phyloP scores from a whole-genome alignment of 2,329 filamentous ascomycete genomes.

The Drechslerella coelobrocha region DNA sequence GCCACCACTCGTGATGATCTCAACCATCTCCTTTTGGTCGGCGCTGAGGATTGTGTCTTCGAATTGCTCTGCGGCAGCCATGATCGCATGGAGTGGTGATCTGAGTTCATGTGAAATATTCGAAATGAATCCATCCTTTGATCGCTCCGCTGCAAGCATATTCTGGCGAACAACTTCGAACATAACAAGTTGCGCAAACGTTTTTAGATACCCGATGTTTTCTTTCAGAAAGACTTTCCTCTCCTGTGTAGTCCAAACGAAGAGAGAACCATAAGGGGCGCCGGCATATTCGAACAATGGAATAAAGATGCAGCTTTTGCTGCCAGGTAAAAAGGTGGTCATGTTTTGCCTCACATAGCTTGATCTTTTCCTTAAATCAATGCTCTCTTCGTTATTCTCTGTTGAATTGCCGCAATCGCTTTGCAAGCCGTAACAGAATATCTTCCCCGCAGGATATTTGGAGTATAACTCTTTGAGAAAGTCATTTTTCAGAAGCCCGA shows the following conservation, averaged over 20 bases:
- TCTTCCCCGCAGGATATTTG: constrained; percentile 30
- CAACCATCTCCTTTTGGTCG: constrained; percentile 60
- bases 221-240: constrained; percentile 61
- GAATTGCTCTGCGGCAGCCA: constrained; percentile 65
- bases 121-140: constrained; percentile 67
- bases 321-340: constrained; percentile 49
- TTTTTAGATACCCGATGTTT: constrained; percentile 63
- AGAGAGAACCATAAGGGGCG: constrained; percentile 61
- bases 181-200: constrained; percentile 66
- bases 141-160: constrained; percentile 60
- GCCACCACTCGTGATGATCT: constrained; percentile 61
- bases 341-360: constrained; percentile 41
- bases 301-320: constrained; percentile 52
- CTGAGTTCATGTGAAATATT: constrained; percentile 69
- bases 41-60: constrained; percentile 63
- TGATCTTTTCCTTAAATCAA: constrained; percentile 24
- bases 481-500: constrained; percentile 15
- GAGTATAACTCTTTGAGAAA: constrained; percentile 33
- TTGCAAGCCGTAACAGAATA: constrained; percentile 40
- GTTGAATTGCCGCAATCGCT: constrained; percentile 4
- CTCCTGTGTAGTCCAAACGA: constrained; percentile 62
- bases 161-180: constrained; percentile 65
- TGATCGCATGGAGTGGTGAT: constrained; percentile 68
- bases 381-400: constrained; percentile 13
- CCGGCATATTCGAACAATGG: constrained; percentile 53